phyloP scores from a whole-genome alignment of 306 rosid genomes.

The Acacia melanoxylon region DNA sequence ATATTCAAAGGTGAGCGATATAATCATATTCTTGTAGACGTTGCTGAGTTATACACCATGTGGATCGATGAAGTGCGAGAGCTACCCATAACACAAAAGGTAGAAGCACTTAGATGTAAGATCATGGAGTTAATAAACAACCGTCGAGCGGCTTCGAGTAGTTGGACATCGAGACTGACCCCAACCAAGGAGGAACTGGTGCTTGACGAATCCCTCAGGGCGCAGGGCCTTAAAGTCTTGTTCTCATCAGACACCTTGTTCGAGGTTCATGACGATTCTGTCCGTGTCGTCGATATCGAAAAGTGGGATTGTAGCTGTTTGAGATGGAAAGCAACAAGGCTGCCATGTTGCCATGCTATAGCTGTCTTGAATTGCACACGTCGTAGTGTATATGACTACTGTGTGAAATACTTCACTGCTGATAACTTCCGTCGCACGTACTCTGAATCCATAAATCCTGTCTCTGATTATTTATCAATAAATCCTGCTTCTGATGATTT shows the following conservation, averaged over 20 bases:
- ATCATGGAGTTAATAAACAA: conserved; percentile 36
- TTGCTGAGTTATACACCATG: conserved; percentile 33
- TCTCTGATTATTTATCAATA: conserved; percentile 23
- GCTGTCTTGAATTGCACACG: conserved; percentile 47
- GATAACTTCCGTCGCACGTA: conserved; percentile 37
- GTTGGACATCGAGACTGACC: conserved; percentile 43
- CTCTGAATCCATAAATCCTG: conserved; percentile 40
- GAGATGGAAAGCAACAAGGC: conserved; percentile 47
- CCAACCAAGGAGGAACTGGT: conserved; percentile 53
- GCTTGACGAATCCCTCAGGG: conserved; percentile 30
- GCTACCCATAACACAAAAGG: conserved; percentile 44
- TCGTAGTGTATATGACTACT: conserved; percentile 39
- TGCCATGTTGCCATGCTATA: conserved; percentile 57
- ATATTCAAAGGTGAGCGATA: conserved; percentile 50
- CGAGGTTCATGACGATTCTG: conserved; percentile 55
- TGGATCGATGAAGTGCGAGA: conserved; percentile 52
- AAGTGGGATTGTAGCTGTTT: conserved; percentile 49
- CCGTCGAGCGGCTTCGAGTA: conserved; percentile 34
- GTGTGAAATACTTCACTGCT: conserved; percentile 38
- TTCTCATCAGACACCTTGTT: conserved; percentile 57
- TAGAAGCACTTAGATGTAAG: conserved; percentile 42
- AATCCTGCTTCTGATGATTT: conserved; percentile 24
- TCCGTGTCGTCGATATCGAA: conserved; percentile 49
- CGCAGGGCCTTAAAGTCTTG: conserved; percentile 43
- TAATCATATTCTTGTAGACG: conserved; percentile 40